Evolutionary conservation across 371 early-diverging fungal species (phyloP), one percentile per base, ranked within the genome.

Genomic region (Mucor sp.): DNA sequence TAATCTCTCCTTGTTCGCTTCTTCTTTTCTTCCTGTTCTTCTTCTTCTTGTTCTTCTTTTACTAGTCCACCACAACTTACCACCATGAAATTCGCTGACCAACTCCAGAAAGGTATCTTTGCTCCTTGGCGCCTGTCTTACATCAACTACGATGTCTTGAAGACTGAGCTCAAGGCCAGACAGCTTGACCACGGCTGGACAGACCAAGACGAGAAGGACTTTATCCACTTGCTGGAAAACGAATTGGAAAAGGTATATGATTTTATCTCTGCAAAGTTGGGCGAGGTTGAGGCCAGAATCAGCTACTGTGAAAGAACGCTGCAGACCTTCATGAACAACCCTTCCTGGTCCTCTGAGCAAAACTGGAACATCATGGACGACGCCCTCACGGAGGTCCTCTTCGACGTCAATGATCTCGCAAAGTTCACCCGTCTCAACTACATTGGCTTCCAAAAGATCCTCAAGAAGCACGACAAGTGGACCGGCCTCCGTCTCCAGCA

Each of bases 401-500:
- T 84, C 65, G 96, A 97, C 66, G 87, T 95, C 53, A 92, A 90
- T 67, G 94, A 94, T 72, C 87, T 97, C 66, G 90, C 95, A 39
- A 92, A 92, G 74, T 98, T 93, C 77, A 90, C 93, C 4, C 91
- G 97, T 17, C 75, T 97, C 67, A 98, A 98, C 82, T 94, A 93
- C 69, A 91, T 94, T 7, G 99, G 94, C 12, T 96, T 97, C 74
- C 87, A 95, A 74, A 97, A 95, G 86, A 93, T 97, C 48, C 78
- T 98, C 66, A 96, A 96, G 75, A 96, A 97, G 78, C 96, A 97
- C 70, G 98, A 97, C 82, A 96, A 95, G 50, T 82, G 80, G 80
- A 82, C 83, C 7, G 75, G 85, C 25, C 90, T 86, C 71, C 79
- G 83, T 58, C 87, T 98, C 58, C 90, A 91, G 80, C 90, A 92